A percentile compares a stretch with the other conserved stretches of the same genome.
Evolutionary conservation across 2,329 filamentous ascomycete genomes (phyloP).

Genomic region (Thielaviopsis euricoi): DNA sequence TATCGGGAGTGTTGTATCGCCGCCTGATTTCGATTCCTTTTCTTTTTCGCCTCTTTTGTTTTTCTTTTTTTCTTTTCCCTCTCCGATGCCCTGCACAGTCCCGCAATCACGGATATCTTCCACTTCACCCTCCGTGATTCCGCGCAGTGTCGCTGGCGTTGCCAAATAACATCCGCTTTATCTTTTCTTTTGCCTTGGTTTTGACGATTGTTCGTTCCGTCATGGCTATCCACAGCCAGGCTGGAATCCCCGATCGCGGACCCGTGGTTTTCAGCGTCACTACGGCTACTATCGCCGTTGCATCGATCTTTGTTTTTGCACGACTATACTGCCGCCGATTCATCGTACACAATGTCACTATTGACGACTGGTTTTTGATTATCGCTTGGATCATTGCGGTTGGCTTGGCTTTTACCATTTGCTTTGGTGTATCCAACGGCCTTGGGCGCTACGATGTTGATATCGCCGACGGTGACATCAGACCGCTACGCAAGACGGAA

Average conservation of each 20-base stretch:
- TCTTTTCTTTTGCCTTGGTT: background rate
- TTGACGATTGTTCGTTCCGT: background rate
- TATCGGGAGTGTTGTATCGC: background rate
- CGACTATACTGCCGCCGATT: conserved; percentile 56
- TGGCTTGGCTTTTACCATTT: conserved; percentile 50
- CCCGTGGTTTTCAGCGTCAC: conserved; percentile 53
- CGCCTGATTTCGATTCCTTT: background rate
- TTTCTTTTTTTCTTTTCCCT: no score
- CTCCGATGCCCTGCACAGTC: background rate
- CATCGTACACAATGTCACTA: conserved; percentile 54
- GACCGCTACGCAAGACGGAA: conserved; percentile 39
- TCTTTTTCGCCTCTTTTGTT: background rate
- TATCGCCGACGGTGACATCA: conserved; percentile 33
- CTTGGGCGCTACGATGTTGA: conserved; percentile 51
- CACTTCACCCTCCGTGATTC: background rate
- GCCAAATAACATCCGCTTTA: background rate
- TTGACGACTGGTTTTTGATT: conserved; percentile 71
- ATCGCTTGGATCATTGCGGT: conserved; percentile 60
- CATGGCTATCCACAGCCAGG: conserved; percentile 4
- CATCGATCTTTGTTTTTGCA: conserved; percentile 58
- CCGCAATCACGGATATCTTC: background rate
- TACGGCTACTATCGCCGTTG: conserved; percentile 49
- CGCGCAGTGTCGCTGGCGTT: background rate
- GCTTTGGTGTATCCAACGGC: conserved; percentile 44
- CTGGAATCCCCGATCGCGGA: conserved; percentile 30